Evolutionary conservation across 73 alveolate species (phyloP).

Genomic region (Breviolum minutum): DNA sequence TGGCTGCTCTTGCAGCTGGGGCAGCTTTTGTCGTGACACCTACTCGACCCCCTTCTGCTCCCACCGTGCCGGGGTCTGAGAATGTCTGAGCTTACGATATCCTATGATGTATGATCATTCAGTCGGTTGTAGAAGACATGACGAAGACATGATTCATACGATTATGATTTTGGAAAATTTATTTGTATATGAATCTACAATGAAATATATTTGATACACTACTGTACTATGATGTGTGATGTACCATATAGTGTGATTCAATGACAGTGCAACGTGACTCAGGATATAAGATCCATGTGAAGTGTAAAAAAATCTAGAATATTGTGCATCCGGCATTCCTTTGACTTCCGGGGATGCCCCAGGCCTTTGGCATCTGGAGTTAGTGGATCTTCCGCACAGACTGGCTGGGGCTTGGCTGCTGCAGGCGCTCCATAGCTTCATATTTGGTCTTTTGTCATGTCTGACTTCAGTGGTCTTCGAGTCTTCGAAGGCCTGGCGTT

Average conservation of each 20-base stretch:
- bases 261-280: too few relatives aligned
- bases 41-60: conserved; percentile 55
- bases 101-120: too few relatives aligned
- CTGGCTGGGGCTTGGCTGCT: conserved; percentile 7
- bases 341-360: too few relatives aligned
- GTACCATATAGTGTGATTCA: background rate
- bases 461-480: background rate
- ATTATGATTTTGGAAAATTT: too few relatives aligned
- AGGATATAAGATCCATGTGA: background rate
- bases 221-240: too few relatives aligned
- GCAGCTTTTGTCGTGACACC: conserved; percentile 92
- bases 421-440: background rate
- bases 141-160: too few relatives aligned
- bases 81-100: too few relatives aligned
- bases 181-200: too few relatives aligned
- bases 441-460: background rate
- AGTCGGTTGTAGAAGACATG: too few relatives aligned
- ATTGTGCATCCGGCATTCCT: too few relatives aligned
- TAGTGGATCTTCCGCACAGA: background rate
- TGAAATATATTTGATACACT: too few relatives aligned
- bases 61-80: conserved; percentile 45
- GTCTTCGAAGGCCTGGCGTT: conserved; percentile 31
- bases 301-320: background rate
- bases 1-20: conserved; percentile 90
- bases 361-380: too few relatives aligned